Conservation (phyloP, 2,329 filamentous ascomycete genomes). For the Fusarium sp. region DNA sequence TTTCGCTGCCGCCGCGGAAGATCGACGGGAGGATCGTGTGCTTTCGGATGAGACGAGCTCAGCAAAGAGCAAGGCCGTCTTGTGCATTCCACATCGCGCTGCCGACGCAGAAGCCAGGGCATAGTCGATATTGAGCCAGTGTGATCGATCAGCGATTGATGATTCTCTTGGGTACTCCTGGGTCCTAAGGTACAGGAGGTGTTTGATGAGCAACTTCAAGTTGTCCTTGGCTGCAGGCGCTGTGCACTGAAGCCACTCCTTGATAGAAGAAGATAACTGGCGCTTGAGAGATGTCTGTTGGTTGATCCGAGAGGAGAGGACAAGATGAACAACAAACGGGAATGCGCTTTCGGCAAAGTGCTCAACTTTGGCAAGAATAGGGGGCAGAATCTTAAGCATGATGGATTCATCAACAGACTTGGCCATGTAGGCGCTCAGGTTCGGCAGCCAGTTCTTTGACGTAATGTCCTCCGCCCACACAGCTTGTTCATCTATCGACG, state of each 20-base stretch:
- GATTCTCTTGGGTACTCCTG: slow-evolving; percentile 80
- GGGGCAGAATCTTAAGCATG: slow-evolving; percentile 75
- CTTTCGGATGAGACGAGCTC: slow-evolving; percentile 76
- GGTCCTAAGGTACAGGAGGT: slow-evolving; percentile 88
- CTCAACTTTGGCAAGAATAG: slow-evolving; percentile 73
- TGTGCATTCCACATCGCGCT: slow-evolving; percentile 83
- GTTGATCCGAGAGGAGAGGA: slow-evolving; percentile 76
- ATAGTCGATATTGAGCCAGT: slow-evolving; percentile 90
- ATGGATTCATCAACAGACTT: slow-evolving; percentile 71
- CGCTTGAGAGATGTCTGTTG: slow-evolving; percentile 69
- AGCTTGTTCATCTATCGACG: slow-evolving; percentile 30
- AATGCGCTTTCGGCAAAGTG: slow-evolving; percentile 80
- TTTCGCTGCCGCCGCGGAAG: slow-evolving; percentile 66
- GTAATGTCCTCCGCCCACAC: slow-evolving; percentile 56
- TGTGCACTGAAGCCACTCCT: slow-evolving; percentile 68
- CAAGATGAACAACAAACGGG: slow-evolving; percentile 86
- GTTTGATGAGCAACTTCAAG: slow-evolving; percentile 80
- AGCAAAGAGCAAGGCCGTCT: slow-evolving; percentile 84
- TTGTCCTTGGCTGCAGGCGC: slow-evolving; percentile 66
- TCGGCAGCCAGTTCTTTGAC: slow-evolving; percentile 68
- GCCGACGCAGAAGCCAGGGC: slow-evolving; percentile 77
- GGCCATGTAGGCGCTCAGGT: slow-evolving; percentile 72
- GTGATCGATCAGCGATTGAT: slow-evolving; percentile 81
- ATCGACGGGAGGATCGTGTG: slow-evolving; percentile 71
- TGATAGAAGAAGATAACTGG: slow-evolving; percentile 74